Conservation (phyloP, 345 rosid species). For the Cardamine occulta region DNA sequence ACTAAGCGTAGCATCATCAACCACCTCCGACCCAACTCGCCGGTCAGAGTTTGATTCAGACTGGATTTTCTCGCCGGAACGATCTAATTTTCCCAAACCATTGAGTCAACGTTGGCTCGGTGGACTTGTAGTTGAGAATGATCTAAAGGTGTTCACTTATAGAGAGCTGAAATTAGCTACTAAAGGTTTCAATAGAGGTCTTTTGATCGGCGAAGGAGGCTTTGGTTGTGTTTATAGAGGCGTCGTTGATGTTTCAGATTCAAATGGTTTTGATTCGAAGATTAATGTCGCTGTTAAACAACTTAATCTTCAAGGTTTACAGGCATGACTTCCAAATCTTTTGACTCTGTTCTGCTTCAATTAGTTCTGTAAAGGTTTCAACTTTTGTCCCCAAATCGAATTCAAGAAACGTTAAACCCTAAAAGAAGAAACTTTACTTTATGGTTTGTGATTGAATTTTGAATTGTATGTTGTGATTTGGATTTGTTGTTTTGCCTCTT, state of each 20-base stretch:
- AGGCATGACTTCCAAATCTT: slow-evolving; percentile 63
- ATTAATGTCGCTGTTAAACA: slow-evolving; percentile 84
- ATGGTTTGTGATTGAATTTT: neutral
- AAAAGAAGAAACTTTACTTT: neutral
- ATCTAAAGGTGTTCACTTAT: slow-evolving; percentile 74
- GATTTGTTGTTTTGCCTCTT: neutral
- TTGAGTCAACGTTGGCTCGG: slow-evolving; percentile 58
- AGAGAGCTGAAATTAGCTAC: slow-evolving; percentile 84
- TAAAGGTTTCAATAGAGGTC: slow-evolving; percentile 71
- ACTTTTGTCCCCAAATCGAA: neutral
- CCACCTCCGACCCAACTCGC: slow-evolving; percentile 61
- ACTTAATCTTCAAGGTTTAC: slow-evolving; percentile 92
- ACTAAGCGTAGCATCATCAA: slow-evolving; percentile 87
- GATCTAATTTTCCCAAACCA: slow-evolving; percentile 55
- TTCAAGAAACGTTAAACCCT: neutral
- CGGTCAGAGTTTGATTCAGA: slow-evolving; percentile 88
- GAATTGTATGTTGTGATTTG: neutral
- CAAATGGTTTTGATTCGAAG: slow-evolving; percentile 49
- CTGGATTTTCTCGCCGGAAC: slow-evolving; percentile 69
- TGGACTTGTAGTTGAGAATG: slow-evolving; percentile 49
- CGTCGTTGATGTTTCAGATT: slow-evolving; percentile 53
- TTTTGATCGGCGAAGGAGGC: slow-evolving; percentile 92
- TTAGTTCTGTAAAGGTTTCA: slow-evolving; percentile 1
- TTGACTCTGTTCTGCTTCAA: slow-evolving; percentile 15
- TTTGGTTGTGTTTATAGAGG: slow-evolving; percentile 92